Evolutionary conservation across 495 filamentous ascomycete genomes (phyloP).

Genomic region (Podospora sp.): DNA sequence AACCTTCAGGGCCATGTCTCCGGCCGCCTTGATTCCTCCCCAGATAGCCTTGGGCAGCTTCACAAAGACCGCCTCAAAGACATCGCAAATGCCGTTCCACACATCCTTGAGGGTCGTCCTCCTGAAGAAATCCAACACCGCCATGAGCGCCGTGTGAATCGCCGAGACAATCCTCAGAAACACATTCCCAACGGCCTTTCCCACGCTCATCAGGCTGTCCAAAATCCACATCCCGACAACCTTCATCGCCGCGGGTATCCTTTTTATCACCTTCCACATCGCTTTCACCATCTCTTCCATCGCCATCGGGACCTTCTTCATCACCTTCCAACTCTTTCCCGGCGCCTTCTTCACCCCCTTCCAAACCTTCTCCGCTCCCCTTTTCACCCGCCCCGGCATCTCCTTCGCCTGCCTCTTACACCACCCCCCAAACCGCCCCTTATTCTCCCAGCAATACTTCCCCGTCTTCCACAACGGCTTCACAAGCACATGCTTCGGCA

Average conservation of each 20-base stretch:
- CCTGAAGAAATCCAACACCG: slow-evolving; percentile 41
- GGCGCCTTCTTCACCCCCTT: slow-evolving; percentile 27
- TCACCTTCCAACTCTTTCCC: slow-evolving; percentile 9
- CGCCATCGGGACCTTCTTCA: slow-evolving; percentile 29
- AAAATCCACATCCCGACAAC: slow-evolving; percentile 37
- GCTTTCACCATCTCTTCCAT: slow-evolving; percentile 28
- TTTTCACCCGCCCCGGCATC: slow-evolving; percentile 35
- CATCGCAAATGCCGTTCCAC: slow-evolving; percentile 37
- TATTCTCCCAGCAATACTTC: slow-evolving; percentile 36
- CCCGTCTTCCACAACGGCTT: slow-evolving; percentile 23
- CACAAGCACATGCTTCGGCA: slow-evolving; percentile 40
- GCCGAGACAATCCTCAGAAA: slow-evolving; percentile 35
- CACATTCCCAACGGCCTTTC: slow-evolving; percentile 30
- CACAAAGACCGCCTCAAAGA: slow-evolving; percentile 38
- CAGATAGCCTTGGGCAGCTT: slow-evolving; percentile 36
- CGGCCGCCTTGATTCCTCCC: slow-evolving; percentile 28
- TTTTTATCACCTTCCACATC: slow-evolving; percentile 30
- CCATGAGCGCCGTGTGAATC: slow-evolving; percentile 41
- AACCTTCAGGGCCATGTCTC: slow-evolving; percentile 27
- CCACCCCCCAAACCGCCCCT: slow-evolving; percentile 30
- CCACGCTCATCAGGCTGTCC: slow-evolving; percentile 33
- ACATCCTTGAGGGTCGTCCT: slow-evolving; percentile 43
- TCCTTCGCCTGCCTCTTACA: slow-evolving; percentile 24
- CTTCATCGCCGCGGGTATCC: slow-evolving; percentile 36
- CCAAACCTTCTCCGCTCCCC: slow-evolving; percentile 18